A percentile compares a stretch with the other conserved stretches of the same genome.
Conservation (phyloP, 306 rosid genomes). For the Trifolium dubium region DNA sequence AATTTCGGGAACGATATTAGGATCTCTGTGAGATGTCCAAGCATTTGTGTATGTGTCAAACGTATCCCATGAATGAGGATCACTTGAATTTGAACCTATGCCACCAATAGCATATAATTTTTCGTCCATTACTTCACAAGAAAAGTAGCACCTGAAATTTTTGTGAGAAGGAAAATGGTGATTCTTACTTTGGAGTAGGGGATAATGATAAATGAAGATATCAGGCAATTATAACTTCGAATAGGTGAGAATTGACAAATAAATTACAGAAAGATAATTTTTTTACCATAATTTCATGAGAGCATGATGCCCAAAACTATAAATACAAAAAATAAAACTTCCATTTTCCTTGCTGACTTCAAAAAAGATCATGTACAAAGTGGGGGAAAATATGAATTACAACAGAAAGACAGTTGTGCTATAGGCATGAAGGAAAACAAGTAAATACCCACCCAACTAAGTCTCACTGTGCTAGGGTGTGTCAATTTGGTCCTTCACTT, state of each 20-base stretch:
- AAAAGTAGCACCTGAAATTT: constrained; percentile 76
- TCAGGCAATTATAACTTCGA: constrained; percentile 11
- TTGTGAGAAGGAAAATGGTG: constrained; percentile 13
- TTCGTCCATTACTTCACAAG: constrained; percentile 74
- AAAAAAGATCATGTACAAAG: background rate
- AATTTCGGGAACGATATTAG: constrained; percentile 62
- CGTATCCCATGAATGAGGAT: constrained; percentile 81
- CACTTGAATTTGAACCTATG: constrained; percentile 65
- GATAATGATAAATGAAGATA: constrained; percentile 11
- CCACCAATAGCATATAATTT: constrained; percentile 89
- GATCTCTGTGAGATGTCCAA: constrained; percentile 64
- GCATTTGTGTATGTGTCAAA: constrained; percentile 60
- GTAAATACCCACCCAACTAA: no score
- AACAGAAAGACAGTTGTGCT: background rate
- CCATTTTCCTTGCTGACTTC: background rate
- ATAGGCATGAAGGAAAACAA: background rate
- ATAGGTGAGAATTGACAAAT: constrained; percentile 1
- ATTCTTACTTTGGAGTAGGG: constrained; percentile 13
- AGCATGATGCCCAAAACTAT: constrained; percentile 13
- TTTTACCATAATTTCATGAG: background rate
- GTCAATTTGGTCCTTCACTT: no score
- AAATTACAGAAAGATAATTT: background rate
- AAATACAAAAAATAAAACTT: background rate
- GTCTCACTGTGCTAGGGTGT: no score
- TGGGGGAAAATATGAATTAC: background rate